Base-by-base conservation (phyloP, 2,329 filamentous ascomycete genomes). In the Fusarium newnesense region DNA sequence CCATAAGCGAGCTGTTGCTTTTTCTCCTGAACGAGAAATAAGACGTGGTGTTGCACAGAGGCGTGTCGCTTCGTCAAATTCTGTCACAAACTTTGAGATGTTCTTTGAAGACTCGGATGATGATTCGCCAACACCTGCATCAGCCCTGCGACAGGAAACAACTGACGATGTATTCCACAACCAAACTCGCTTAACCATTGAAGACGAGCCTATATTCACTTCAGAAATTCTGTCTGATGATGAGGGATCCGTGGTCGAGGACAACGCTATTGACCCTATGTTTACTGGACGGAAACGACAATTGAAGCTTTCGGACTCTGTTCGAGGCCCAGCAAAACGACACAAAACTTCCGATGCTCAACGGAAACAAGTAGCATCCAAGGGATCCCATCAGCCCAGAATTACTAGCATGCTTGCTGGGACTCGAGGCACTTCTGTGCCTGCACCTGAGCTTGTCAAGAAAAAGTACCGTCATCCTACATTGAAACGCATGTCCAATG, bases 241-340 rank as follows among this genome's bases (percentile, higher is more conserved):
- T 50, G 82, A 81, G 24, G 81, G 79, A 28, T 83, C 80, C 32
- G 80, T 80, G 26, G 77, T 88, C 37, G 88, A 90, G 73, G 87
- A 89, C 32, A 83, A 89, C 60, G 74, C 79, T 16, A 83, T 90
- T 43, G 88, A 90, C 70, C 79, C 76, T 26, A 90, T 90, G 87
- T 73, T 84, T 8, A 79, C 83, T 2, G 80, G 81, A 28, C 79
- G 77, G 26, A 87, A 86, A 75, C 83, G 85, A 18, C 79, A 82
- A 72, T 54, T 80, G 58, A 77, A 76, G 65, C 34, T 79, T 62
- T 64, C 77, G 30, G 67, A 80, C 21, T 58, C 78, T 39, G 64
- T 80, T 74, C 28, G 66, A 8, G 70, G 67, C 10, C 72, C 74
- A 21, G 73, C 78, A 18, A 82, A 82, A 50, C 75, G 72, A 39